Evolutionary conservation across 371 early-diverging fungal species (phyloP).

Genomic region (Lichtheimia corymbifera): DNA sequence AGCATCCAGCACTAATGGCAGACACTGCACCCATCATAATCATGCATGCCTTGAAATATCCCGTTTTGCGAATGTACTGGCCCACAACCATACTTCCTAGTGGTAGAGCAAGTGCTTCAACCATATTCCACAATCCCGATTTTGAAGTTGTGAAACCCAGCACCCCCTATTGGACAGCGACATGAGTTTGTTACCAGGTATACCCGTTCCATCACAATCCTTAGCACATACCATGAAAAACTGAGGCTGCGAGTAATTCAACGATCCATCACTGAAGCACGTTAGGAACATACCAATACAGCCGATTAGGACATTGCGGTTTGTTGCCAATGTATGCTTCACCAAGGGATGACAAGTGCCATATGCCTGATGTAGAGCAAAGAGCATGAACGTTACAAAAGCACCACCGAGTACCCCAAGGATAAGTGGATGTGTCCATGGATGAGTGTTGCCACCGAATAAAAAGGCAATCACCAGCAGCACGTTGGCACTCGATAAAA

Average conservation of each 20-base stretch:
- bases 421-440: slow-evolving; percentile 47
- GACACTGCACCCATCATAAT: neutral
- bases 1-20: neutral
- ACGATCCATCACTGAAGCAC: slow-evolving; percentile 23
- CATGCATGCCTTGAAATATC: neutral
- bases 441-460: slow-evolving; percentile 59
- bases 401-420: slow-evolving; percentile 49
- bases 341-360: slow-evolving; percentile 57
- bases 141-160: neutral
- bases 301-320: slow-evolving; percentile 26
- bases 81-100: slow-evolving; percentile 3
- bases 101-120: slow-evolving; percentile 3
- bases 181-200: too few relatives aligned
- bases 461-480: slow-evolving; percentile 58
- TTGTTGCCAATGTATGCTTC: slow-evolving; percentile 15
- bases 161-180: slow-evolving; percentile 4
- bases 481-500: slow-evolving; percentile 42
- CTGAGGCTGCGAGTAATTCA: slow-evolving; percentile 30
- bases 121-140: slow-evolving; percentile 3
- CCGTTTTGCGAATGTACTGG: neutral
- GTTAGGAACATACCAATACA: slow-evolving; percentile 33
- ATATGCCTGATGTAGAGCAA: slow-evolving; percentile 50
- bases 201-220: too few relatives aligned
- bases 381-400: slow-evolving; percentile 38
- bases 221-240: slow-evolving; percentile 30